Conservation (phyloP, 2,329 filamentous ascomycete species). For the Blastomyces parvus region DNA sequence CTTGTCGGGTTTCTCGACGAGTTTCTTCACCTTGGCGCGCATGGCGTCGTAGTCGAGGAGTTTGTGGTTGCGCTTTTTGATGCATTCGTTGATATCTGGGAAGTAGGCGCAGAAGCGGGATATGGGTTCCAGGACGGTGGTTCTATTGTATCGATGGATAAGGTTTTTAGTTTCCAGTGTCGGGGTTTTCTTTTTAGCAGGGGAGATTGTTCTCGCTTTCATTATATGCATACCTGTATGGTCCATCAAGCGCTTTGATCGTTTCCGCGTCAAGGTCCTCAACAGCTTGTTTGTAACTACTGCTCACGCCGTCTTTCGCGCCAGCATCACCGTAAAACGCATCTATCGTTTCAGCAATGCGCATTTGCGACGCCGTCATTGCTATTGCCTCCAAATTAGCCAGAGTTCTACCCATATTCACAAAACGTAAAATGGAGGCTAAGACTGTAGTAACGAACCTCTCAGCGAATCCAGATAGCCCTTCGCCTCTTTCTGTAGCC, state of each 20-base stretch:
- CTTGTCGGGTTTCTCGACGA: slow-evolving; percentile 98
- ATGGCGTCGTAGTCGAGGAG: slow-evolving; percentile 96
- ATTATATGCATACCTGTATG: slow-evolving; percentile 57
- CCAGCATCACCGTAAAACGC: slow-evolving; percentile 97
- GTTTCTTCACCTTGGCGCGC: slow-evolving; percentile 90
- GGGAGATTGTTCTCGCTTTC: neutral
- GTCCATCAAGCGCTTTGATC: slow-evolving; percentile 94
- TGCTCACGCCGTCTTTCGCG: slow-evolving; percentile 85
- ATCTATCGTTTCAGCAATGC: slow-evolving; percentile 97
- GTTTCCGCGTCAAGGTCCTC: slow-evolving; percentile 97
- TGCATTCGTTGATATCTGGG: slow-evolving; percentile 97
- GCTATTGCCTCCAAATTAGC: slow-evolving; percentile 44
- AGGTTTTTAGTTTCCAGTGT: neutral
- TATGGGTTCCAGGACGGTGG: slow-evolving; percentile 92
- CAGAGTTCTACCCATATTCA: neutral
- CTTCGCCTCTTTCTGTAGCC: slow-evolving; percentile 94
- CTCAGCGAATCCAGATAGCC: slow-evolving; percentile 93
- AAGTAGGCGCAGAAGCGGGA: slow-evolving; percentile 96
- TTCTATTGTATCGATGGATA: slow-evolving; percentile 39
- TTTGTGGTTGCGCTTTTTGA: slow-evolving; percentile 95
- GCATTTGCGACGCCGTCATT: slow-evolving; percentile 99
- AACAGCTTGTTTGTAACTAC: slow-evolving; percentile 96
- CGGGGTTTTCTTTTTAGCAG: too few relatives aligned
- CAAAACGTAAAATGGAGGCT: neutral
- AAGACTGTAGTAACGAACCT: slow-evolving; percentile 44